Evolutionary conservation across 345 rosid genomes (phyloP), one percentile per base, ranked within the genome.

Genomic region (Odontarrhena argentea): DNA sequence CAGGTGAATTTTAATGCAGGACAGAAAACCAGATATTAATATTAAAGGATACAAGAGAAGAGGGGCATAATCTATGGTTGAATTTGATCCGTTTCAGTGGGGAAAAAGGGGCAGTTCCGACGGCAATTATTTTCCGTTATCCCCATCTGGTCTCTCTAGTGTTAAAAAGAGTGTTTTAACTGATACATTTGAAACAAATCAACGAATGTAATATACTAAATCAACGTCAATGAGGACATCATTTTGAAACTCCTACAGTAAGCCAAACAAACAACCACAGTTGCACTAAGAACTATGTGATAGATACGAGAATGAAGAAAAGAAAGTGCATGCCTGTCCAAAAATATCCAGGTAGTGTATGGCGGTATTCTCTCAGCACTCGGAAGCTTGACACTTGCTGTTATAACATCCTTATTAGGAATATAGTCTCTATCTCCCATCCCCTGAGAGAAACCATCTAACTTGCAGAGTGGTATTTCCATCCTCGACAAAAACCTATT

Each of bases 311-410:
- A 32, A 42, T 10, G 47, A 37, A 14, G 34, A 60, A 46, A 55
- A 26, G n/a, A 15, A 37, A 26, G 49, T 22, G 43, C 80, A 57
- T 84, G 84, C 99, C 85, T 94, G 76, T 91, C 96, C 91, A 94
- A 77, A 77, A 91, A 94, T 37, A 94, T 87, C 99, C 99, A 94
- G 40, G 95, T 82, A 35, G 99, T 91, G 76, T 94, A 94, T 5
- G 91, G 88, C 4, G 99, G 97, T 71, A 91, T 82, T 76, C 77
- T 91, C 82, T 91, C 96, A 30, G 80, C 48, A 66, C 13, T 60
- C 0, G 89, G 91, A 71, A 94, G 91, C 76, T 83, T 80, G 60
- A 63, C 60, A 76, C 68, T 84, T 11, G 78, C 65, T 8, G 79
- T 63, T 45, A 72, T 62, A 80, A 82, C 83, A 75, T 94, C 96